Percentiles rank a stretch among this genome's conserved stretches.
Conservation (phyloP, 179 eudicot genomes). For the Silene coronaria region DNA sequence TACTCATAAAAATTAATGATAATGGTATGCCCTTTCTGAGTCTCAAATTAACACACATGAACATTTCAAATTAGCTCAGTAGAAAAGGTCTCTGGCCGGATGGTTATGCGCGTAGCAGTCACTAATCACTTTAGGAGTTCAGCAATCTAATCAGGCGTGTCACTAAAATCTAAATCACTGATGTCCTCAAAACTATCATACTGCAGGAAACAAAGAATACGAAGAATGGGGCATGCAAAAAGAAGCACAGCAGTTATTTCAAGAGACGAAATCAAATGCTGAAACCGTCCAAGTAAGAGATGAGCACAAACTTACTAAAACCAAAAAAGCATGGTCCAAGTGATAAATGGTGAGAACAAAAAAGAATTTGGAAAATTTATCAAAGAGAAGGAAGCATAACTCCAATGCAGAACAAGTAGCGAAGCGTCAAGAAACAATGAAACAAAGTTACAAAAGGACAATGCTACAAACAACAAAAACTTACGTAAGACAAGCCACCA, state of each 20-base stretch:
- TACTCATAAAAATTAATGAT: not conserved
- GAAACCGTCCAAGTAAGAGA: not conserved
- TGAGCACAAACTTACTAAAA: not conserved
- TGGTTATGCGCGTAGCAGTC: not conserved
- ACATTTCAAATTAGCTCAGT: not conserved
- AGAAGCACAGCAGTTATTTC: no score
- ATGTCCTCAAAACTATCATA: not conserved
- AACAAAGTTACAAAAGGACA: not conserved
- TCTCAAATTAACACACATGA: not conserved
- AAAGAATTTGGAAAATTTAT: no score
- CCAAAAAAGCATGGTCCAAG: not conserved
- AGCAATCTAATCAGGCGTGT: not conserved
- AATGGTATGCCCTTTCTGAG: no score
- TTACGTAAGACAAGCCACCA: conserved; percentile 89
- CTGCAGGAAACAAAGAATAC: no score
- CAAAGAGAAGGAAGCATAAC: no score
- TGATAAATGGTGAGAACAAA: not conserved
- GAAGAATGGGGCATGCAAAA: no score
- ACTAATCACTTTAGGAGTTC: not conserved
- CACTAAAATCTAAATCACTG: no score
- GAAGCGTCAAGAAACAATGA: not conserved
- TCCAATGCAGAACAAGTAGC: not conserved
- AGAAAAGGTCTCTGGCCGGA: not conserved
- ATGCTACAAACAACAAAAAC: conserved; percentile 23
- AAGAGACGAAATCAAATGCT: no score